A percentile compares a stretch with the other conserved stretches of the same genome.
phyloP scores from a whole-genome alignment of 2,329 filamentous ascomycete genomes.

The Helminthosporium solani region DNA sequence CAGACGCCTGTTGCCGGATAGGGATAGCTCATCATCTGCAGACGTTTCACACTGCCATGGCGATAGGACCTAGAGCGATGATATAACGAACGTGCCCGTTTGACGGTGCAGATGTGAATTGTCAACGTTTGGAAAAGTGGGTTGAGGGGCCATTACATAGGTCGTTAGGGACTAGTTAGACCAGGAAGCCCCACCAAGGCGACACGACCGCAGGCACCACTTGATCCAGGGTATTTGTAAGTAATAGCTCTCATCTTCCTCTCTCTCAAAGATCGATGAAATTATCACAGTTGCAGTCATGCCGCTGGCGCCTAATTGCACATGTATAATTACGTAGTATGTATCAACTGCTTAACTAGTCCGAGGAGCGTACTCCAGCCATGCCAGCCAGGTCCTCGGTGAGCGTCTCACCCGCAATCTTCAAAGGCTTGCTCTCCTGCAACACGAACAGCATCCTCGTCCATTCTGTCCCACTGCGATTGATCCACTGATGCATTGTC shows the following conservation, averaged over 20 bases:
- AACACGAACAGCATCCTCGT: conserved; percentile 42
- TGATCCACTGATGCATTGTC: conserved; percentile 45
- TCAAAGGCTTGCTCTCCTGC: conserved; percentile 38
- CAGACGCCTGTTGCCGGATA: conserved; percentile 10
- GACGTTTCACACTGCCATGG: neutral
- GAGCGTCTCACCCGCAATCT: conserved; percentile 31
- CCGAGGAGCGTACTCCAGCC: conserved; percentile 38
- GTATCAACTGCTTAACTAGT: conserved; percentile 19
- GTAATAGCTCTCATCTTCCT: no score
- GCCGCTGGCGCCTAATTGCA: no score
- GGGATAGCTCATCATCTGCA: conserved; percentile 10
- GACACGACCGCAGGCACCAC: no score
- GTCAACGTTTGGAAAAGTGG: conserved; percentile 12
- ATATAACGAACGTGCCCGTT: neutral
- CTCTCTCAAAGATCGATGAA: neutral
- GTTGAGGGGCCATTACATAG: neutral
- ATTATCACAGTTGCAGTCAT: neutral
- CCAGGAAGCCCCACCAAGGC: no score
- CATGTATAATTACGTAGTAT: no score
- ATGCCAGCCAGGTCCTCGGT: conserved; percentile 39
- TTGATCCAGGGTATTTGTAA: no score
- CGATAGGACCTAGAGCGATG: neutral
- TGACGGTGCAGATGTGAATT: neutral
- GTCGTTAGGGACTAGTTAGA: conserved; percentile 7
- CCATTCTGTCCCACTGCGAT: conserved; percentile 36